These are phyloP conservation scores for Gentiana dahurica DNA, from an alignment of 257 asterid species.

Conservation along the genomic window DNA sequence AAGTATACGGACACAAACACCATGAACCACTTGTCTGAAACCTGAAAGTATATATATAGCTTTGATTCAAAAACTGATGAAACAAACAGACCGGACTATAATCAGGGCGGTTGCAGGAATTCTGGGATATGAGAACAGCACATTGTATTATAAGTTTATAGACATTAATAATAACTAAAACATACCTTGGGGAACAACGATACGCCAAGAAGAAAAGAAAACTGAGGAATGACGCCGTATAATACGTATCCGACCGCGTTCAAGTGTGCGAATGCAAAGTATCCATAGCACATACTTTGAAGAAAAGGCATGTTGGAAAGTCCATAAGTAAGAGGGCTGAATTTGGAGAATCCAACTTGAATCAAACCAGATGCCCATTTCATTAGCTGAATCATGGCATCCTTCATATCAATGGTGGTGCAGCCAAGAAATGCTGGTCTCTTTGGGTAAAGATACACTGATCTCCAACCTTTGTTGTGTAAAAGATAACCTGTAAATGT, in stretches of 20 bases:
- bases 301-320: constrained; percentile 11
- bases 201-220: constrained; percentile 16
- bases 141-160: background rate
- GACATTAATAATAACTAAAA: no score
- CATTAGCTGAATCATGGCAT: constrained; percentile 20
- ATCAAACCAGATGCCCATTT: constrained; percentile 30
- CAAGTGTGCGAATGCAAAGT: constrained; percentile 20
- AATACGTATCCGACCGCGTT: constrained; percentile 15
- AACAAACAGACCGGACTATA: background rate
- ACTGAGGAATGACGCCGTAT: constrained; percentile 26
- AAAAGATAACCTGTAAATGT: constrained; percentile 31
- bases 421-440: constrained; percentile 26
- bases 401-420: constrained; percentile 25
- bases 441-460: constrained; percentile 24
- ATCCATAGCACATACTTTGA: constrained; percentile 19
- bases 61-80: background rate
- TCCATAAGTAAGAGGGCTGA: constrained; percentile 24
- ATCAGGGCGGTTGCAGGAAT: background rate
- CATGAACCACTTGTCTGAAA: constrained; percentile 33
- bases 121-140: background rate
- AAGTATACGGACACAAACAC: constrained; percentile 32
- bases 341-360: constrained; percentile 20
- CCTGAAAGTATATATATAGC: constrained; percentile 21
- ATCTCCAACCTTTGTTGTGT: constrained; percentile 30
- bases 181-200: constrained; percentile 22